These are phyloP conservation scores for Tricholoma saponaceum DNA, from an alignment of 768 basidiomycete genomes.

Conservation along the genomic window DNA sequence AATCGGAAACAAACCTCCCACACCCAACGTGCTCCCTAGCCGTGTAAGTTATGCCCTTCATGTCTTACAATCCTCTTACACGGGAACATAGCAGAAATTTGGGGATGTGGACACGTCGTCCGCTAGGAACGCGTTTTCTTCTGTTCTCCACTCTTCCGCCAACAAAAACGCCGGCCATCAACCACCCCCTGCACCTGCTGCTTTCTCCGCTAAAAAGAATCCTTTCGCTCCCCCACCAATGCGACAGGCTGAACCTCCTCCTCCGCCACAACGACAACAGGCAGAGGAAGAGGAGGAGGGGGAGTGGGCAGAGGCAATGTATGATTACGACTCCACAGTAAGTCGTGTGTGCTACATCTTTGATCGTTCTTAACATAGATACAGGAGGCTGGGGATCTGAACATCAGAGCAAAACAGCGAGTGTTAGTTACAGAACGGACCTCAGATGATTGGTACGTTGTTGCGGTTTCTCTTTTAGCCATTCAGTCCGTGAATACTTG, in stretches of 20 bases:
- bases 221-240: slow-evolving; percentile 19
- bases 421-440: slow-evolving; percentile 63
- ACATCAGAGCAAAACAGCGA: slow-evolving; percentile 49
- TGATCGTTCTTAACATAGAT: neutral
- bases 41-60: slow-evolving; percentile 19
- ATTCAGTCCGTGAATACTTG: neutral
- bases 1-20: slow-evolving; percentile 23
- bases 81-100: slow-evolving; percentile 39
- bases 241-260: slow-evolving; percentile 16
- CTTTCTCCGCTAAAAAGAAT: slow-evolving; percentile 41
- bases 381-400: slow-evolving; percentile 69
- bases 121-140: slow-evolving; percentile 39
- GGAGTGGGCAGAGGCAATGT: slow-evolving; percentile 77
- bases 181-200: slow-evolving; percentile 26
- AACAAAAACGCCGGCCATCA: slow-evolving; percentile 33
- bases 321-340: slow-evolving; percentile 69
- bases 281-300: slow-evolving; percentile 39
- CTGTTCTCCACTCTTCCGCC: slow-evolving; percentile 39
- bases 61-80: neutral
- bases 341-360: neutral
- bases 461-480: slow-evolving; percentile 1
- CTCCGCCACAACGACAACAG: slow-evolving; percentile 25
- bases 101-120: slow-evolving; percentile 58
- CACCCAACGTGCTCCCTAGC: slow-evolving; percentile 18
- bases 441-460: slow-evolving; percentile 71